phyloP scores from a whole-genome alignment of 2,329 filamentous ascomycete species.

The Apiospora aurea region DNA sequence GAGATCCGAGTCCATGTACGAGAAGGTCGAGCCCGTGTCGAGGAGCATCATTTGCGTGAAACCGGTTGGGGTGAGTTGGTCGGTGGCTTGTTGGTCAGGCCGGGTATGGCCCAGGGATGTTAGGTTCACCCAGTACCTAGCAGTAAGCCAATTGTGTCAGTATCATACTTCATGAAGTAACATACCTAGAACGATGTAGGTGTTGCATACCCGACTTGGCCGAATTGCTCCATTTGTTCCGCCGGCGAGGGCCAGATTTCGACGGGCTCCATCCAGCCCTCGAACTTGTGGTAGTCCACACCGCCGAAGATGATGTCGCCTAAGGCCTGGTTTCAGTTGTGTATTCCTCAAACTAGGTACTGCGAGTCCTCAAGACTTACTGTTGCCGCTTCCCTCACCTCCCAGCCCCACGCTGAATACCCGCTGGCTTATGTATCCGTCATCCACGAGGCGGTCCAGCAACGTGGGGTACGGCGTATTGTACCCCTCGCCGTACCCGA shows the following conservation, averaged over 20 bases:
- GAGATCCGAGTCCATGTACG: constrained; percentile 65
- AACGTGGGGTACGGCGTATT: constrained; percentile 45
- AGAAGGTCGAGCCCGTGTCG: constrained; percentile 69
- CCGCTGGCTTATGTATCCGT: constrained; percentile 44
- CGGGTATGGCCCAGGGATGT: constrained; percentile 45
- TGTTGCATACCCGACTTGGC: constrained; percentile 41
- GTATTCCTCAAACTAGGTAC: no score
- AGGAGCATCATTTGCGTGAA: constrained; percentile 58
- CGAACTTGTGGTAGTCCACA: constrained; percentile 53
- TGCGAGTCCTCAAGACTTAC: constrained; percentile 31
- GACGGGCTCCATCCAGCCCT: constrained; percentile 43
- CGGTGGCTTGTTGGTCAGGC: constrained; percentile 37
- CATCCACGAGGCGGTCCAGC: constrained; percentile 43
- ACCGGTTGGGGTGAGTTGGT: constrained; percentile 24
- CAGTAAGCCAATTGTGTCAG: background rate
- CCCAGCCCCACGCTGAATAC: constrained; percentile 47
- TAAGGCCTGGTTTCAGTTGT: constrained; percentile 26
- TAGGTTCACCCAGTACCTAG: constrained; percentile 47
- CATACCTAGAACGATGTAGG: background rate
- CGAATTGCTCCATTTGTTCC: constrained; percentile 42
- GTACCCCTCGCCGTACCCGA: constrained; percentile 45
- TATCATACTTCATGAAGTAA: background rate
- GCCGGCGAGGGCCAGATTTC: constrained; percentile 46
- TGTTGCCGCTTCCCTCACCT: constrained; percentile 41
- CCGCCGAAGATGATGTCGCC: constrained; percentile 54